Conservation (phyloP, 2,329 filamentous ascomycete genomes). For the Alternaria metachromatica region DNA sequence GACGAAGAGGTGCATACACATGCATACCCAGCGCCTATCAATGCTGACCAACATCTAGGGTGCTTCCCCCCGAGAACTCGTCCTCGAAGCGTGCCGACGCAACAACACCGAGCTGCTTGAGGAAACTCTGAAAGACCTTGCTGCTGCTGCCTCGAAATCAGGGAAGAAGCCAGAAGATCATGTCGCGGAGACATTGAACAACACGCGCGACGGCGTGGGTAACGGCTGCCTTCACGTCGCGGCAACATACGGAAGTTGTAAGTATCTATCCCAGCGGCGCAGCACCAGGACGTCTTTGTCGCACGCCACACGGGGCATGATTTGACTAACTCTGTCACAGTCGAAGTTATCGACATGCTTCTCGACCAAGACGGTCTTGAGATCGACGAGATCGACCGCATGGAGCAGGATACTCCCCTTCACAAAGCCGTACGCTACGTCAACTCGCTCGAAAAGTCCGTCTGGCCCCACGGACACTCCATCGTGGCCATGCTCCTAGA, state of each 20-base stretch:
- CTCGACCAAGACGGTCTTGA: constrained; percentile 85
- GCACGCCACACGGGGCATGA: background rate
- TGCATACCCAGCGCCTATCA: background rate
- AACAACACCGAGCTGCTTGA: constrained; percentile 88
- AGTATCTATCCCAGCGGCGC: constrained; percentile 43
- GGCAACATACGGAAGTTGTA: constrained; percentile 84
- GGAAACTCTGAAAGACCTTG: constrained; percentile 69
- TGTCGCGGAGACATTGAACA: constrained; percentile 81
- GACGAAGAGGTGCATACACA: constrained; percentile 40
- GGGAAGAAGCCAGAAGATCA: constrained; percentile 63
- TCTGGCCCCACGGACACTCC: constrained; percentile 70
- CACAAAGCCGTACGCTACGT: constrained; percentile 80
- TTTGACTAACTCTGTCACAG: constrained; percentile 49
- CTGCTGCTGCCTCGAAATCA: constrained; percentile 54
- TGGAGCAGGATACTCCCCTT: constrained; percentile 78
- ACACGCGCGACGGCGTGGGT: constrained; percentile 82
- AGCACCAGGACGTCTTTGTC: background rate
- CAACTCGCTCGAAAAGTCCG: constrained; percentile 69
- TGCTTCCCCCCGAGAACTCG: constrained; percentile 81
- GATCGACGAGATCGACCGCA: constrained; percentile 76
- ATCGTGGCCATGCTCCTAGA: constrained; percentile 83
- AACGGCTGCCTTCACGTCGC: constrained; percentile 91
- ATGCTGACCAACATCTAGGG: constrained; percentile 62
- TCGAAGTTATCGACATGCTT: constrained; percentile 81
- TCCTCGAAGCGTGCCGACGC: constrained; percentile 90